Conservation (phyloP, 768 basidiomycete species). For the Hericium alpestre region DNA sequence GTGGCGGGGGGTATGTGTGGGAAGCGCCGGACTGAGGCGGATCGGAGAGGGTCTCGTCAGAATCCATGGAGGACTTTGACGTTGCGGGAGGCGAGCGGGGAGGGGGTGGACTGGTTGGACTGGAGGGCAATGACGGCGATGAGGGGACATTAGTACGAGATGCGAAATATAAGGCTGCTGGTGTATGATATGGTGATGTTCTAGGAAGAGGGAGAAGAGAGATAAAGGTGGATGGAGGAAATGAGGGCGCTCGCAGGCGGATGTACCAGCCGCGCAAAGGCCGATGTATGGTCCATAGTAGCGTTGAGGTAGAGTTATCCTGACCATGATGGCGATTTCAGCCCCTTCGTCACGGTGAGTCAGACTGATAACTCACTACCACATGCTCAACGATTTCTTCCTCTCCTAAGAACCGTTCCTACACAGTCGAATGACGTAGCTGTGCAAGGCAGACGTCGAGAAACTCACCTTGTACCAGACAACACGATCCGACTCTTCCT, state of each 20-base stretch:
- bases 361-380: conserved; percentile 34
- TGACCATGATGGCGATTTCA: conserved; percentile 14
- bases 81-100: not conserved
- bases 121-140: not conserved
- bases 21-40: conserved; percentile 11
- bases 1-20: conserved; percentile 28
- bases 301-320: conserved; percentile 58
- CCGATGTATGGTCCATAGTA: conserved; percentile 70
- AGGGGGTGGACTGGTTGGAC: not conserved
- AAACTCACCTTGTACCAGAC: conserved; percentile 63
- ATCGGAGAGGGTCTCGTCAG: conserved; percentile 20
- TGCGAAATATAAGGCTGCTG: conserved; percentile 24
- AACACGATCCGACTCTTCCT: conserved; percentile 46
- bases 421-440: conserved; percentile 12
- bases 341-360: not conserved
- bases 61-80: conserved; percentile 16
- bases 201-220: conserved; percentile 23
- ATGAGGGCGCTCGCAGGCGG: conserved; percentile 58
- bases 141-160: conserved; percentile 22
- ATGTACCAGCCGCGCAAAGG: conserved; percentile 83
- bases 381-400: conserved; percentile 69
- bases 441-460: not conserved
- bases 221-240: conserved; percentile 41
- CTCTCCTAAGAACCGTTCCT: conserved; percentile 69
- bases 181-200: conserved; percentile 20